These are phyloP conservation scores for Pholiota microspora DNA, from an alignment of 768 basidiomycete species.

Conservation along the genomic window DNA sequence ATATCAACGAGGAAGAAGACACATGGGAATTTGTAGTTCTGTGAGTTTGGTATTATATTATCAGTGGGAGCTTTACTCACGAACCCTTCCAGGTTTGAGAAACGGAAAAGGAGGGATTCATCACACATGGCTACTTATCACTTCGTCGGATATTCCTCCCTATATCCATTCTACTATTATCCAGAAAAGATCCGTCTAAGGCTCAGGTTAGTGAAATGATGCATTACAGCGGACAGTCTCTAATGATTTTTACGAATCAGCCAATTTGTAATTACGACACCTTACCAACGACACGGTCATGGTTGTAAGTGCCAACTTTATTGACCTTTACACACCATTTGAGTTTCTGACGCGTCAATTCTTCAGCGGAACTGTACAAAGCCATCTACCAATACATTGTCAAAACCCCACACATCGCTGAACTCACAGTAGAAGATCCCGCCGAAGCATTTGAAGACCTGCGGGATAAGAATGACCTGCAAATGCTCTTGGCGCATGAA, in stretches of 20 bases:
- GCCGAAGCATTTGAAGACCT: conserved; percentile 98
- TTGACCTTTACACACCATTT: neutral
- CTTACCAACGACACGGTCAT: conserved; percentile 87
- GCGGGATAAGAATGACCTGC: conserved; percentile 87
- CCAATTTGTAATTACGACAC: conserved; percentile 92
- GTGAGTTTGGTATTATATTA: conserved; percentile 42
- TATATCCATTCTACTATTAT: conserved; percentile 95
- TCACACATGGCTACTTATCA: conserved; percentile 70
- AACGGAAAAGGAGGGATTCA: conserved; percentile 57
- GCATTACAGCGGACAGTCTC: neutral
- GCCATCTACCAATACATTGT: conserved; percentile 80
- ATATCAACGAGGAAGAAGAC: conserved; percentile 91
- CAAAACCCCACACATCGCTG: conserved; percentile 67
- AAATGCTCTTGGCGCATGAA: conserved; percentile 64
- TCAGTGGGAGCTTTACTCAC: neutral
- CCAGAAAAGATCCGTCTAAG: conserved; percentile 88
- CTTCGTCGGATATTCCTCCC: conserved; percentile 90
- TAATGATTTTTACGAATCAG: conserved; percentile 35
- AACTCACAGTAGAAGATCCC: conserved; percentile 96
- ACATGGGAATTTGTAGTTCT: conserved; percentile 90
- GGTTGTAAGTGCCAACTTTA: conserved; percentile 61
- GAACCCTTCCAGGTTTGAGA: conserved; percentile 65
- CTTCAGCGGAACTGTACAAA: conserved; percentile 79
- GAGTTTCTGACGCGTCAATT: neutral
- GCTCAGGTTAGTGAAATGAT: conserved; percentile 78